Conservation (phyloP, 1,284 basidiomycete genomes). For the Pseudozyma tsukubaensis region DNA sequence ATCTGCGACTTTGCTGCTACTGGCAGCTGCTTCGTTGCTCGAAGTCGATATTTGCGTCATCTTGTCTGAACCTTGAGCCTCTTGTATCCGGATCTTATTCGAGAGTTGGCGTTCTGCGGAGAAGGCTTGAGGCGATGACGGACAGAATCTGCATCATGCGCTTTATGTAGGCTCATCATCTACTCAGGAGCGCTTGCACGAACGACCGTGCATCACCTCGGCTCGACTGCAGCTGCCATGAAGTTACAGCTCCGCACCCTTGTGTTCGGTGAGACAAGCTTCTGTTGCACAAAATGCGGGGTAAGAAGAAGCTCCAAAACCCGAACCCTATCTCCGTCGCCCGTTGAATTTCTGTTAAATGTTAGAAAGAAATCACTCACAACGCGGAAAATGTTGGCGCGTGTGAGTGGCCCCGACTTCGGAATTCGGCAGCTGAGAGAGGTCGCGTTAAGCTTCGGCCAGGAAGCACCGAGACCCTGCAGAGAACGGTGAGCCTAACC, state of each 20-base stretch:
- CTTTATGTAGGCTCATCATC: too few relatives aligned
- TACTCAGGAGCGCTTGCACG: too few relatives aligned
- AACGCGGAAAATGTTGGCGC: too few relatives aligned
- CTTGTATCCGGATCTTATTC: too few relatives aligned
- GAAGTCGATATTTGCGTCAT: slow-evolving; percentile 2
- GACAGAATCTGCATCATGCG: too few relatives aligned
- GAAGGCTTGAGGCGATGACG: too few relatives aligned
- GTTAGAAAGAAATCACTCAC: too few relatives aligned
- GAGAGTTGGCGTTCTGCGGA: too few relatives aligned
- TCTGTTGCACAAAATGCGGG: neutral
- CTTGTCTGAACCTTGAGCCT: neutral
- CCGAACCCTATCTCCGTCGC: neutral
- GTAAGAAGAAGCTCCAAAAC: slow-evolving; percentile 10
- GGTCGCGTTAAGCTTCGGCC: neutral
- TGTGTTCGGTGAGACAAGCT: neutral
- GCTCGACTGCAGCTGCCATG: too few relatives aligned
- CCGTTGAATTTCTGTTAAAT: too few relatives aligned
- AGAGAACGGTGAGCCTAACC: slow-evolving; percentile 5
- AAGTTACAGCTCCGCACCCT: too few relatives aligned
- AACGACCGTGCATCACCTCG: too few relatives aligned
- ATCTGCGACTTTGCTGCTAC: neutral
- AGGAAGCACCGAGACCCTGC: slow-evolving; percentile 6
- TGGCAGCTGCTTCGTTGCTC: neutral
- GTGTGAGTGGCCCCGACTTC: neutral
- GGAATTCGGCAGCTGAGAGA: neutral